Base-by-base conservation (phyloP, 2,329 filamentous ascomycete genomes). In the Dactylellina sp. region DNA sequence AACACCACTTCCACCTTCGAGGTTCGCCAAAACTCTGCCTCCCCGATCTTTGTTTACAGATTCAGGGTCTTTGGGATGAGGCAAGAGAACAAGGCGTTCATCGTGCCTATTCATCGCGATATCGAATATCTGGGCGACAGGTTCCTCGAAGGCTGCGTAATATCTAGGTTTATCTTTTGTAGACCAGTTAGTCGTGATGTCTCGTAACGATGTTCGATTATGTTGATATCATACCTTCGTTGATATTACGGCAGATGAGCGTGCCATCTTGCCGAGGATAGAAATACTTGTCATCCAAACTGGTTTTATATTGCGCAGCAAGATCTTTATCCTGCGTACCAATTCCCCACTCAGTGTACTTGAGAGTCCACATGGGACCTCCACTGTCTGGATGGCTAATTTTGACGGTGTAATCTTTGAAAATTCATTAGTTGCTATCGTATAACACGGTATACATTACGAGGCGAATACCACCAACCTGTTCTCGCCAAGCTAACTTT, bases 241-340 rank as follows among this genome's bases (percentile, higher is more conserved):
- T 40, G 25, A 55, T 50, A n/a, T 61, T 37, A 12, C 68, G 68
- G 24, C 60, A 65, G 20, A 72, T 49, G 6, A 72, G 40, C 6
- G 12, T 88, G 44, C 95, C 95, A 77, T 98, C 91, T 78, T 93
- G 91, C 77, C 89, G 89, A 76, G 90, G 92, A 77, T 94, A 94
- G 56, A 98, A 89, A 81, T 98, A 97, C 75, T 90, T 91, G 77
- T 91, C 89, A 80, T 98, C 93, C 80, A 93, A 89, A 0, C 93
- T 92, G 9, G 84, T 83, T 12, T 86, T 86, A 79, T 98, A 95
- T 79, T 98, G 92, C 55, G 87, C 87, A 78, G 92, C 89, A 5
- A 99, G 87, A 80, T 99, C 95, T 76, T 87, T 87, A 81, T 99
- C 94, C 74, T 89, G 91, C 71, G 90, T 96, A 81, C 99, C 99